Conservation (phyloP, 1,284 basidiomycete species). For the Cryptococcus floricola region DNA sequence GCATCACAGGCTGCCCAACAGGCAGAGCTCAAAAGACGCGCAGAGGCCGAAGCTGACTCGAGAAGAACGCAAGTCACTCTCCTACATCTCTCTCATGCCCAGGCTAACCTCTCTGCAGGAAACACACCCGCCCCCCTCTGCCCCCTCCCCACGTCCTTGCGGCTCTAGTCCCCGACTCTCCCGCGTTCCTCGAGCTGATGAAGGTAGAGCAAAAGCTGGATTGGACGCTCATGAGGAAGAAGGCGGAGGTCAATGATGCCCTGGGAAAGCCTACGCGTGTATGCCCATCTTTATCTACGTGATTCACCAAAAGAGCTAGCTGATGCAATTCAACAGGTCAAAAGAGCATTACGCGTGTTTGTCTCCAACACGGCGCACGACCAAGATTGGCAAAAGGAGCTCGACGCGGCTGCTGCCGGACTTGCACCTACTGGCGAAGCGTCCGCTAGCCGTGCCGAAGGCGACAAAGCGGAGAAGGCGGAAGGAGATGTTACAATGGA, state of each 20-base stretch:
- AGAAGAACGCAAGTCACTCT: no score
- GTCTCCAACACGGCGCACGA: conserved; percentile 82
- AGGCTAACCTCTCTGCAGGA: conserved; percentile 15
- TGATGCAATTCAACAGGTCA: conserved; percentile 56
- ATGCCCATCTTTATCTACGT: conserved; percentile 9
- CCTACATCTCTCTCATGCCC: not conserved
- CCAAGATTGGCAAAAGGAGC: conserved; percentile 70
- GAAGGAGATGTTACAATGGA: conserved; percentile 11
- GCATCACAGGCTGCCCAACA: not conserved
- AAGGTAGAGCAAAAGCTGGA: conserved; percentile 88
- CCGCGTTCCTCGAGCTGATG: conserved; percentile 79
- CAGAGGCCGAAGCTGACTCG: conserved; percentile 15
- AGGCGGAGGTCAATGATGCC: conserved; percentile 82
- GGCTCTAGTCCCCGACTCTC: conserved; percentile 64
- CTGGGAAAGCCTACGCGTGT: conserved; percentile 53
- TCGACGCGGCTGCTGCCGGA: conserved; percentile 1
- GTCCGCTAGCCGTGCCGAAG: not conserved
- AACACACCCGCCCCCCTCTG: conserved; percentile 39
- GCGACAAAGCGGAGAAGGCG: conserved; percentile 1
- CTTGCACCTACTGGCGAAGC: not conserved
- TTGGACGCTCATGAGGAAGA: conserved; percentile 90
- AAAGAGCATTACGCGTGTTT: conserved; percentile 81
- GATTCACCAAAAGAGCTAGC: not conserved
- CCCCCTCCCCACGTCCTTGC: conserved; percentile 48
- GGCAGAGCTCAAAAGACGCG: conserved; percentile 13